phyloP scores from a whole-genome alignment of 1,139 yeast species.

The Keqinozyma sinolaborantium region DNA sequence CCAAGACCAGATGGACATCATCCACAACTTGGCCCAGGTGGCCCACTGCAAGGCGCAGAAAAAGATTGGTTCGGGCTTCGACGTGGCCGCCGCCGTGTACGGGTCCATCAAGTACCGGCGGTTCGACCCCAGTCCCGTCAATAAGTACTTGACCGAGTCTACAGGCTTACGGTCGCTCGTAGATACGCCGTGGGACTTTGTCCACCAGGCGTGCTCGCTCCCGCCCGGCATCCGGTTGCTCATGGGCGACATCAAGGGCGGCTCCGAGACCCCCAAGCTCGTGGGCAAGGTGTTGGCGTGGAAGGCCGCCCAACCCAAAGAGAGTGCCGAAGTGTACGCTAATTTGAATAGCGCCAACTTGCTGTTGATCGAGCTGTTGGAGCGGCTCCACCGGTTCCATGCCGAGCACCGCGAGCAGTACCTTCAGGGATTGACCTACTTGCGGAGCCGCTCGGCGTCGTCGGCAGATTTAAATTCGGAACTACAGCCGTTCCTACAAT shows the following conservation, averaged over 20 bases:
- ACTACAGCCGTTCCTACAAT: constrained; percentile 14
- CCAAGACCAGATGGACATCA: constrained; percentile 22
- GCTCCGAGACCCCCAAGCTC: constrained; percentile 90
- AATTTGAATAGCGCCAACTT: constrained; percentile 57
- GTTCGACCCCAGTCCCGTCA: constrained; percentile 56
- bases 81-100: constrained; percentile 90
- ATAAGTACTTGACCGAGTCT: constrained; percentile 29
- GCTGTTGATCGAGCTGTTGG: constrained; percentile 48
- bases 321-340: constrained; percentile 50
- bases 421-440: constrained; percentile 6
- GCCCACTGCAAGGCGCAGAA: constrained; percentile 94
- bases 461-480: background rate
- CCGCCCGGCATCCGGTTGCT: constrained; percentile 67
- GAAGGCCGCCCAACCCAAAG: constrained; percentile 52
- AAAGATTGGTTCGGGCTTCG: constrained; percentile 95
- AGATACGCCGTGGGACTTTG: constrained; percentile 58
- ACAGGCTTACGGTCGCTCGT: constrained; percentile 32
- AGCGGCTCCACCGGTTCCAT: constrained; percentile 31
- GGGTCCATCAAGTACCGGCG: constrained; percentile 84
- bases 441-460: constrained; percentile 1
- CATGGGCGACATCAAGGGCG: constrained; percentile 93
- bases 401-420: constrained; percentile 18
- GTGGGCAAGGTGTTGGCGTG: constrained; percentile 75
- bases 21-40: constrained; percentile 83
- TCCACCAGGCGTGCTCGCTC: constrained; percentile 49